Evolutionary conservation across 352 stramenopile species (phyloP).

Genomic region (Vaucheria bursata): DNA sequence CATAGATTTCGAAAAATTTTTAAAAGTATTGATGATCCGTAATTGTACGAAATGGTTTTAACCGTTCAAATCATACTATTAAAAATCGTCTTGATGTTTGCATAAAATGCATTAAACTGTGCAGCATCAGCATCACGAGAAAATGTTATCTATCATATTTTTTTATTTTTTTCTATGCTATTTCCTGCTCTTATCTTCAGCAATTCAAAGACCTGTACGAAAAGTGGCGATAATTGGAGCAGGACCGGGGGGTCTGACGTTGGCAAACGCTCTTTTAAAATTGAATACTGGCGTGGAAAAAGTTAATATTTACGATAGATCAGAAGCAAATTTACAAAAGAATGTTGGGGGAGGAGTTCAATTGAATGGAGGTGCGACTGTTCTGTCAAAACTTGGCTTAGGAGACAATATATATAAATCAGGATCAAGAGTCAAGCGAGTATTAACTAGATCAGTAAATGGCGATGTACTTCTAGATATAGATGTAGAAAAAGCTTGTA

Average conservation of each 20-base stretch:
- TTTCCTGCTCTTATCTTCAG: background rate
- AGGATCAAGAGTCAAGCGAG: conserved; percentile 53
- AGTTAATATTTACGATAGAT: conserved; percentile 37
- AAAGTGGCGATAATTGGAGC: conserved; percentile 40
- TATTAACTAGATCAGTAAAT: conserved; percentile 60
- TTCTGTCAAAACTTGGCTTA: conserved; percentile 62
- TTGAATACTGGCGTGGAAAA: conserved; percentile 22
- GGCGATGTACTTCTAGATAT: conserved; percentile 43
- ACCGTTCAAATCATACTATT: no score
- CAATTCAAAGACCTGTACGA: background rate
- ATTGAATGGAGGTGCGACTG: conserved; percentile 57
- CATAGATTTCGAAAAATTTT: conserved; percentile 31
- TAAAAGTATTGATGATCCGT: conserved; percentile 39
- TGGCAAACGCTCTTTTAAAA: conserved; percentile 26
- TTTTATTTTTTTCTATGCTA: background rate
- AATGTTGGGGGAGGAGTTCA: conserved; percentile 55
- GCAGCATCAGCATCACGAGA: conserved; percentile 58
- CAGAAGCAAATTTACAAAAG: background rate
- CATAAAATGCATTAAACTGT: conserved; percentile 87
- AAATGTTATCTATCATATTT: background rate
- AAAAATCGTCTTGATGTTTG: conserved; percentile 76
- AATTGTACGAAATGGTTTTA: no score
- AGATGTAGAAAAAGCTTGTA: conserved; percentile 14
- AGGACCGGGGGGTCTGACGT: conserved; percentile 31
- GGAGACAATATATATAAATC: conserved; percentile 57